Evolutionary conservation across 306 rosid genomes (phyloP), one percentile per base, ranked within the genome.

Genomic region (Rubus idaeus): DNA sequence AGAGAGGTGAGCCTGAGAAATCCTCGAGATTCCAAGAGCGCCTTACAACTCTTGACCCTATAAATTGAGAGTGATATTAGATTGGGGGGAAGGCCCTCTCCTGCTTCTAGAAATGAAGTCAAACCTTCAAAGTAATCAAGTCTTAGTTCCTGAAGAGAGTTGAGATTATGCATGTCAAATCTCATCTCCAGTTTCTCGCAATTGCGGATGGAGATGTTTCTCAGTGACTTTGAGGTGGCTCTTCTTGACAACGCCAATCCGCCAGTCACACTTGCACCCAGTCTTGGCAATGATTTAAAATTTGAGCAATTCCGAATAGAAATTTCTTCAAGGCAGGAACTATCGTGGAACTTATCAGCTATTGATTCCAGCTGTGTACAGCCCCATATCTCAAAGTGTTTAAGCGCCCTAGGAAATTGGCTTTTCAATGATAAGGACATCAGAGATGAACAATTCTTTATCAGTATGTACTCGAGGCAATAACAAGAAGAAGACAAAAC

Each of bases 1-100:
- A 82, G 85, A 68, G 47, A 82, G 46, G 68, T 58, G 57, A 82
- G 77, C 50, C 47, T 73, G 69, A 45, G 30, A 30, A 82, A 44
- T 0, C 73, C 73, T 71, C 68, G 53, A 39, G 10, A 26, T 41
- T 62, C 63, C 68, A 79, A 61, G 5, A 78, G 41, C 16, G 6
- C 9, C 70, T 55, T 64, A 46, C 21, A 44, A 16, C 71, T 41
- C 3, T 70, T 78, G 9, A 44, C 40, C 8, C 56, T 20, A 2
- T 8, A 0, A 8, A 83, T 74, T 2, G 0, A 0, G 0, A 83
- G 86, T 0, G n/a, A 6, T 16, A 77, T 69, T 39, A 83, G 41
- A 65, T 64, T 83, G n/a, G 63, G 51, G 0, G 86, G 80, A 63
- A 73, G 21, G 0, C 57, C 57, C n/a, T 16, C 57, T 52, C 5